Base-by-base conservation (phyloP, 352 stramenopile genomes). In the Phytophthora brassicae region DNA sequence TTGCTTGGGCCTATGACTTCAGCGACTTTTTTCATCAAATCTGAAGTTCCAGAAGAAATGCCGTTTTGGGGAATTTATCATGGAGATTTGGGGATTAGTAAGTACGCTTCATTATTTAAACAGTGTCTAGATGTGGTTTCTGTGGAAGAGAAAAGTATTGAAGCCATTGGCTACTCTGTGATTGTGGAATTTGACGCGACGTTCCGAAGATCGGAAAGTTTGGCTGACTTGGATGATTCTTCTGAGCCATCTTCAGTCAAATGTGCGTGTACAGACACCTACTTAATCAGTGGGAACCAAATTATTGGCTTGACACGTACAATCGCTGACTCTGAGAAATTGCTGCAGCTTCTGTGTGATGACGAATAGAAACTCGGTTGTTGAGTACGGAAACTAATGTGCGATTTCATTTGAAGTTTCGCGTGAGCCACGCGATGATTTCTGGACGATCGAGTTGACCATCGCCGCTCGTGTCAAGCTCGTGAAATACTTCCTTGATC, bases 1-100 rank as follows among this genome's bases (percentile, higher is more conserved):
- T 58, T 88, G 35, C 61, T 92, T 0, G 66, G 74, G 1, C 81
- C 81, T 0, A 66, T 88, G 51, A 80, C 86, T 9, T 71, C 77
- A 23, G 74, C 75, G 4, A 89, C 64, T 28, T 93, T 93, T 60
- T 86, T 84, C 20, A 57, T 93, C 4, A 88, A 89, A 38, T 93
- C 80, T 0, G 84, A 91, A 28, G 84, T 93, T 1, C 81, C 81
- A 0, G 84, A 93, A 55, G 84, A 91, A 49, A 74, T 93, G 20
- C 84, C 84, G 2, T 91, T 93, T 47, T 93, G 81, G 81, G 84
- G 84, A 23, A 88, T 76, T 2, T 93, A 88, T 52, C 71, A 89
- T 24, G 81, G 84, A 8, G 61, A 70, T 7, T 65, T 81, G 28
- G 84, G 82, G 1, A 75, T 91, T 19, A 81, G 60, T 52, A 89